Evolutionary conservation across 495 filamentous ascomycete genomes (phyloP), one percentile per base, ranked within the genome.

Genomic region (Penicillium turbatum): DNA sequence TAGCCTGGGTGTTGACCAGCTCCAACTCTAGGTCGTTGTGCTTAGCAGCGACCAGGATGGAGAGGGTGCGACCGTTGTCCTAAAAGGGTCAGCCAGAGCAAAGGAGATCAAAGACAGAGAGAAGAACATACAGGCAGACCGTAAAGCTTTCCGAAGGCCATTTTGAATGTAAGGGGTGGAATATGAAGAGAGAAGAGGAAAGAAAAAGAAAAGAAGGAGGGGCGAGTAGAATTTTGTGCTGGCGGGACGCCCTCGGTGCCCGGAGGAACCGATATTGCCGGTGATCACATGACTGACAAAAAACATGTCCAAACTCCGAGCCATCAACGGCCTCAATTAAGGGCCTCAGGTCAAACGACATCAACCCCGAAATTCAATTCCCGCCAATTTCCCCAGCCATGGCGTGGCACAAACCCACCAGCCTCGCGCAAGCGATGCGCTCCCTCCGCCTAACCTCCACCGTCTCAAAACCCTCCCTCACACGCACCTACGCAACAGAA

Each of bases 141-240:
- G 80, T 93, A 97, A 65, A 98, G 81, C 82, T 96, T 97, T 79
- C 93, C 93, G 82, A 97, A 97, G 58, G 86, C 74, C 88, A 92
- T 95, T 71, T 78, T 88, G 75, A 72, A 67, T 44, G 57, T 51
- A 52, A 52, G 36, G 40, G 50, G 37, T 43, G 43, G 60, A 64
- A 65, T 55, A 66, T 64, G 57, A 65, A 60, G 55, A 65, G 56
- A 55, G 69, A 67, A 54, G 66, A 60, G 56, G 65, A 59, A 63
- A 54, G 51, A 62, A 55, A 57, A 51, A 63, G 51, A 61, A 53
- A 49, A 54, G 55, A 65, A 61, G 62, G 67, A 69, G 65, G 66
- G 64, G 60, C 57, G 62, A 60, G 59, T 60, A 63, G 61, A 65
- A 73, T 67, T 66, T 72, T 73, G 69, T 70, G 65, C 55, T 70